A percentile compares a stretch with the other conserved stretches of the same genome.
These are phyloP conservation scores for Sedum album DNA, from an alignment of 164 flowering plant species.

Conservation along the genomic window DNA sequence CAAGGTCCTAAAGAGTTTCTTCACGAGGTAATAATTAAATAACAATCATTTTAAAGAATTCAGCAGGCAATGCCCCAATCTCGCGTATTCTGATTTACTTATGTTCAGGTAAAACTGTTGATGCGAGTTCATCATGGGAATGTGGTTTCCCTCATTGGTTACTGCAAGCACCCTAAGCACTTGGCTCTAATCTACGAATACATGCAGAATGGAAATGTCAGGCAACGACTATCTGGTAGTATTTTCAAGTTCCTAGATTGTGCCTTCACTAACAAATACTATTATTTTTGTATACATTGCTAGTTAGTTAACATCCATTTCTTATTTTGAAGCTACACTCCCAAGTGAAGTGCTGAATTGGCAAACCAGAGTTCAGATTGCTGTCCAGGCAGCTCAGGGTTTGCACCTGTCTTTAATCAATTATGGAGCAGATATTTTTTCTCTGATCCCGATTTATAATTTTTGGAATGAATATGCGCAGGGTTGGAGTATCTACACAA, in stretches of 20 bases:
- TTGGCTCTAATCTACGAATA: slow-evolving; percentile 4
- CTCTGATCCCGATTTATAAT: too few species aligned
- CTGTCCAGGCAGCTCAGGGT: slow-evolving; percentile 38
- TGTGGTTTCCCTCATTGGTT: slow-evolving; percentile 6
- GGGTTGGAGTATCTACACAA: slow-evolving; percentile 30
- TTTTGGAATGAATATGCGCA: slow-evolving; percentile 1
- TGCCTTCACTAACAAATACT: neutral
- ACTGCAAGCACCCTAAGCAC: neutral
- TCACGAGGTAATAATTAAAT: slow-evolving; percentile 17
- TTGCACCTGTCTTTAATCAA: neutral
- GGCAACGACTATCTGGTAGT: slow-evolving; percentile 17
- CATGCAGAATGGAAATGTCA: slow-evolving; percentile 24
- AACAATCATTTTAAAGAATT: too few species aligned
- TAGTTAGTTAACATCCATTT: neutral
- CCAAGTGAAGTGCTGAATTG: slow-evolving; percentile 11
- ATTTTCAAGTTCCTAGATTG: neutral
- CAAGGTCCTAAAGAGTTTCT: slow-evolving; percentile 26
- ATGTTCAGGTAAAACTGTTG: neutral
- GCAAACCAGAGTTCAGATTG: slow-evolving; percentile 28
- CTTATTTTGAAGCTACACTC: neutral
- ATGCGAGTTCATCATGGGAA: slow-evolving; percentile 10
- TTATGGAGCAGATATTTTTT: too few species aligned
- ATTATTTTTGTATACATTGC: neutral
- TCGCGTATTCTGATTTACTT: neutral
- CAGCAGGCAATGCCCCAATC: too few species aligned